These are phyloP conservation scores for Aspergillus indologenus DNA, from an alignment of 495 filamentous ascomycete species.

Conservation along the genomic window DNA sequence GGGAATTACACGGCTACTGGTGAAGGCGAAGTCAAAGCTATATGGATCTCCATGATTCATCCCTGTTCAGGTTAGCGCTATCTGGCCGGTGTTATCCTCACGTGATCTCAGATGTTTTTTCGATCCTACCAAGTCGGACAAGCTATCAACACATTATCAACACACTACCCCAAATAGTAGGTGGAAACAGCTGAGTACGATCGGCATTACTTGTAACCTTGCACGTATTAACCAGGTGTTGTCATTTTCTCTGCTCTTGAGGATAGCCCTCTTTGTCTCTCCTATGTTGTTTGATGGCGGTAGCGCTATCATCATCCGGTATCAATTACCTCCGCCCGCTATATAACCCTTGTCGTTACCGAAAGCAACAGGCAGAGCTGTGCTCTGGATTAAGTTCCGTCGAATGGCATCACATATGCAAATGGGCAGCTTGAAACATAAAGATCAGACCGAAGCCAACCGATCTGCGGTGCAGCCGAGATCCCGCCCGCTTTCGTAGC, in stretches of 20 bases:
- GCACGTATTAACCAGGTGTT: conserved; percentile 6
- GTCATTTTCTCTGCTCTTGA: conserved; percentile 14
- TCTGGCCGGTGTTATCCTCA: conserved; percentile 1
- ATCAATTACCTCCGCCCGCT: conserved; percentile 16
- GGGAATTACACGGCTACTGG: neutral
- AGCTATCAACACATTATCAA: neutral
- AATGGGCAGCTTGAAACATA: conserved; percentile 20
- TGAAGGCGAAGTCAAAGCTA: conserved; percentile 5
- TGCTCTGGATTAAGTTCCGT: conserved; percentile 19
- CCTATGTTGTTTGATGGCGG: conserved; percentile 15
- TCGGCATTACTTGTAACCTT: neutral
- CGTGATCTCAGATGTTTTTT: conserved; percentile 16
- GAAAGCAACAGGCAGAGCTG: conserved; percentile 16
- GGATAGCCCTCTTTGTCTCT: conserved; percentile 13
- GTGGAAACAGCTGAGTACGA: neutral
- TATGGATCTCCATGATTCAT: conserved; percentile 11
- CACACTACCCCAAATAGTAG: too few species aligned
- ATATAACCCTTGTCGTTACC: conserved; percentile 12
- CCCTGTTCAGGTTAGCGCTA: conserved; percentile 16
- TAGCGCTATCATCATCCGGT: conserved; percentile 11
- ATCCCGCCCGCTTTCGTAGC: conserved; percentile 18
- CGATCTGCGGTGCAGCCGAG: conserved; percentile 25
- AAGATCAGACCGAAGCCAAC: conserved; percentile 23
- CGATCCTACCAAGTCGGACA: conserved; percentile 19
- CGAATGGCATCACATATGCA: conserved; percentile 28